Evolutionary conservation across 2,329 filamentous ascomycete genomes (phyloP).

Genomic region (Pseudocercospora eumusae): DNA sequence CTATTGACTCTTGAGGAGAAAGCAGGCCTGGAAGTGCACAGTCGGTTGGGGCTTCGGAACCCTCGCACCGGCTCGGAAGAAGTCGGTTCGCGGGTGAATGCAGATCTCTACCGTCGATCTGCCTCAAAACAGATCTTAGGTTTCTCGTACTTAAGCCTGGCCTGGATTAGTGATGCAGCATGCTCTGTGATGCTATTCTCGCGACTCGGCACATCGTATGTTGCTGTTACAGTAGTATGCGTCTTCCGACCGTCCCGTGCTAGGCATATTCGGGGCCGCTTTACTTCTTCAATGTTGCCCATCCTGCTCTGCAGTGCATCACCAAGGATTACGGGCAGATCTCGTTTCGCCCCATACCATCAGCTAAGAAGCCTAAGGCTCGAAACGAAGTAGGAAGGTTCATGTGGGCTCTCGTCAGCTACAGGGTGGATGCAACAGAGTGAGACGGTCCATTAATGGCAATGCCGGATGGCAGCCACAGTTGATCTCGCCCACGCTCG

Average conservation of each 20-base stretch:
- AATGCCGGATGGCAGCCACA: slow-evolving; percentile 7
- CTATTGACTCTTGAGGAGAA: background rate
- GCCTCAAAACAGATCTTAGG: background rate
- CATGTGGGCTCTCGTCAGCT: slow-evolving; percentile 1
- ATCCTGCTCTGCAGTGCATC: background rate
- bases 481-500: slow-evolving; percentile 2
- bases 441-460: background rate
- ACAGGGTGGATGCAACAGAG: background rate
- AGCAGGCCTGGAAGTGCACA: background rate
- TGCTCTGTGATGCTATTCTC: slow-evolving; percentile 2
- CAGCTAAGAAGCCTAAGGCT: slow-evolving; percentile 1
- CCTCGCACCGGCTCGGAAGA: slow-evolving; percentile 1
- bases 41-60: background rate
- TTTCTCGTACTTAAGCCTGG: slow-evolving; percentile 1
- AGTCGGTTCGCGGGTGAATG: slow-evolving; percentile 4
- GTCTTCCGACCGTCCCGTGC: background rate
- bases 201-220: slow-evolving; percentile 1
- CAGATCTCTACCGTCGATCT: background rate
- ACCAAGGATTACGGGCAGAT: background rate
- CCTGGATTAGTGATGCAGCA: slow-evolving; percentile 3
- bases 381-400: background rate
- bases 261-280: background rate
- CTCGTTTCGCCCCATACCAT: slow-evolving; percentile 7
- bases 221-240: background rate
- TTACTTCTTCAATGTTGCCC: background rate